Evolutionary conservation across 768 basidiomycete genomes (phyloP).

Genomic region (Psilocybe sp.): DNA sequence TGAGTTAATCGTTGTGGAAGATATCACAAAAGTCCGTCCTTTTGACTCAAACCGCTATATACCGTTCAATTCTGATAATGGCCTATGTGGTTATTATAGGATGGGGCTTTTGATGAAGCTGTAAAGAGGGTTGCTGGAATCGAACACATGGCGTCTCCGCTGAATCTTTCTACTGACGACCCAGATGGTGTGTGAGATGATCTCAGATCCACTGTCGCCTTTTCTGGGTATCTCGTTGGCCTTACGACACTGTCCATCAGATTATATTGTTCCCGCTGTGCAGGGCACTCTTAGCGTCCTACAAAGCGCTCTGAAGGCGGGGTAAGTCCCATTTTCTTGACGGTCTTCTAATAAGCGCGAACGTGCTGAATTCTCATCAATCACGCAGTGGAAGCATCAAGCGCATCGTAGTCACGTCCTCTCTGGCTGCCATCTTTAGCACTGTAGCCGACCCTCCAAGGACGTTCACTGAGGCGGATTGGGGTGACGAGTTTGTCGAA

Average conservation of each 20-base stretch:
- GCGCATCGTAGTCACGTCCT: constrained; percentile 68
- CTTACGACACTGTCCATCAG: background rate
- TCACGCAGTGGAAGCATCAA: constrained; percentile 43
- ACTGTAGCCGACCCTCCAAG: constrained; percentile 13
- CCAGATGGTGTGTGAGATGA: constrained; percentile 28
- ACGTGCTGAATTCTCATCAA: too few species aligned
- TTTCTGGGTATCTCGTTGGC: background rate
- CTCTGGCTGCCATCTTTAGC: constrained; percentile 44
- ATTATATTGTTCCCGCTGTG: constrained; percentile 8
- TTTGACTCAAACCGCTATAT: too few species aligned
- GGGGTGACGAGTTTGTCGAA: constrained; percentile 28
- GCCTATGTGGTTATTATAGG: constrained; percentile 35
- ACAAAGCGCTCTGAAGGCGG: constrained; percentile 3
- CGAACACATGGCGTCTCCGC: constrained; percentile 66
- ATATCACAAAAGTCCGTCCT: constrained; percentile 45
- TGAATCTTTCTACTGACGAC: constrained; percentile 43
- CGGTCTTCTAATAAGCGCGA: too few species aligned
- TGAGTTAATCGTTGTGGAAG: constrained; percentile 66
- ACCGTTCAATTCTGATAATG: background rate
- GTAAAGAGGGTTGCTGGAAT: constrained; percentile 75
- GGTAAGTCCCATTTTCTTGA: background rate
- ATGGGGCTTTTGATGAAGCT: constrained; percentile 74
- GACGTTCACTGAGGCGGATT: constrained; percentile 48
- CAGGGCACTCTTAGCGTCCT: constrained; percentile 6
- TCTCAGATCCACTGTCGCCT: background rate